Percentiles rank a stretch among this genome's conserved stretches.
Conservation (phyloP, 106 monocot genomes). For the Hemerocallis citrina region DNA sequence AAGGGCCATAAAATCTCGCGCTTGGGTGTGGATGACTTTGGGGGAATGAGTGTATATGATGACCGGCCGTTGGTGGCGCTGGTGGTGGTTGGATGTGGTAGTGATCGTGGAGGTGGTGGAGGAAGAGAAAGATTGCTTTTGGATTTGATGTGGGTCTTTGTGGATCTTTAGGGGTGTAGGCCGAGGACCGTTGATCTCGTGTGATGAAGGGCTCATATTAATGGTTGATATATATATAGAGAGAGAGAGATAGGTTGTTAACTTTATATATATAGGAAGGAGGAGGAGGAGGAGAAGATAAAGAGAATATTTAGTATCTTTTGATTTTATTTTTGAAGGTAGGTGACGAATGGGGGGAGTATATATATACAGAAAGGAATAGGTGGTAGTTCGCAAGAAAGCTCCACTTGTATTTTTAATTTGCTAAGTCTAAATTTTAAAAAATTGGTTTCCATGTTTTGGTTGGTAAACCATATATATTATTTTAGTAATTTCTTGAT, state of each 20-base stretch:
- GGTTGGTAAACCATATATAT: too few species aligned
- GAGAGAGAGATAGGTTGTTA: background rate
- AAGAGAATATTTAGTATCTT: too few species aligned
- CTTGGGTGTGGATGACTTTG: conserved; percentile 38
- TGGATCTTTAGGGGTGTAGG: conserved; percentile 18
- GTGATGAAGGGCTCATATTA: conserved; percentile 3
- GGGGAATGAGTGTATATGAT: conserved; percentile 62
- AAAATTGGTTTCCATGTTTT: too few species aligned
- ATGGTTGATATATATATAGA: background rate
- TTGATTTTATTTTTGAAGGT: too few species aligned
- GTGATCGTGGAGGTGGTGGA: background rate
- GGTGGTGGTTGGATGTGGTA: background rate
- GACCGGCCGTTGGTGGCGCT: conserved; percentile 18
- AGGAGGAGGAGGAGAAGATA: too few species aligned
- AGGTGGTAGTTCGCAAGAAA: too few species aligned
- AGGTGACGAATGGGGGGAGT: too few species aligned
- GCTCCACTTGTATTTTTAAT: too few species aligned
- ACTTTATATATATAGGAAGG: too few species aligned
- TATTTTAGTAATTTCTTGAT: too few species aligned
- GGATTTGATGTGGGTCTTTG: conserved; percentile 38
- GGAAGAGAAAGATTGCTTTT: conserved; percentile 15
- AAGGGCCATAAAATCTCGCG: conserved; percentile 49
- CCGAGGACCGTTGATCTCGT: background rate
- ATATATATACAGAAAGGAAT: too few species aligned
- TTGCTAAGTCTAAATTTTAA: too few species aligned